Percentiles rank a stretch among this genome's conserved stretches.
Evolutionary conservation across 306 rosid species (phyloP).

Genomic region (Begonia peltatifolia): DNA sequence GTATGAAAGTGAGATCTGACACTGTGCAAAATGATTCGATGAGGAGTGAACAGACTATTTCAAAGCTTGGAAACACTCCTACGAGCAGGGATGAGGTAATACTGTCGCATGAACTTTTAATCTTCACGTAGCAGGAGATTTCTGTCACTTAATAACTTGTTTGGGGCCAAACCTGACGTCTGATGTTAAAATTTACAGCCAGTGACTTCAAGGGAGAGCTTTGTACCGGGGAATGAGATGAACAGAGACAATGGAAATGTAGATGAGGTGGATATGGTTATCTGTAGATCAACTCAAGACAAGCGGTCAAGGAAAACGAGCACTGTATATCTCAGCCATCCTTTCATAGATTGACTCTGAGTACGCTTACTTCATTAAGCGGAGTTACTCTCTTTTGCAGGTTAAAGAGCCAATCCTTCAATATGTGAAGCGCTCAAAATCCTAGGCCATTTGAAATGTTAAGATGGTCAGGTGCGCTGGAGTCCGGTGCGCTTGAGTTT

Average conservation of each 20-base stretch:
- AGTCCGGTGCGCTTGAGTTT: too few relatives aligned
- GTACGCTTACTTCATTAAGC: too few relatives aligned
- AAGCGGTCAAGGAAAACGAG: conserved; percentile 77
- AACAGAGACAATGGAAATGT: conserved; percentile 28
- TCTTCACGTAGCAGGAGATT: neutral
- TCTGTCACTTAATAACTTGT: neutral
- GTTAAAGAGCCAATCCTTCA: conserved; percentile 88
- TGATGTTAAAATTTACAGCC: conserved; percentile 32
- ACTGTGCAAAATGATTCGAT: conserved; percentile 22
- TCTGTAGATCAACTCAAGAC: conserved; percentile 43
- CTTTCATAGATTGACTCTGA: conserved; percentile 1
- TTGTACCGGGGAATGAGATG: conserved; percentile 39
- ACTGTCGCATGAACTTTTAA: conserved; percentile 1
- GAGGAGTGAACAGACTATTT: conserved; percentile 33
- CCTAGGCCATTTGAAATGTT: conserved; percentile 29
- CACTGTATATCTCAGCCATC: conserved; percentile 37
- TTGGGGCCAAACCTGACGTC: conserved; percentile 2
- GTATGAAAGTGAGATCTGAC: conserved; percentile 62
- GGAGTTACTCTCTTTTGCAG: conserved; percentile 21
- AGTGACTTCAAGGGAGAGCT: conserved; percentile 73
- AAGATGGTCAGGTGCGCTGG: neutral
- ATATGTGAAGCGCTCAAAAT: conserved; percentile 62
- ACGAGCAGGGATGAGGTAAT: conserved; percentile 59
- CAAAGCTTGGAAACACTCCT: conserved; percentile 54
- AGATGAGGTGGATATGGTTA: conserved; percentile 39